phyloP scores from a whole-genome alignment of 768 basidiomycete species.

The Tubosaeta brunneosetosa region DNA sequence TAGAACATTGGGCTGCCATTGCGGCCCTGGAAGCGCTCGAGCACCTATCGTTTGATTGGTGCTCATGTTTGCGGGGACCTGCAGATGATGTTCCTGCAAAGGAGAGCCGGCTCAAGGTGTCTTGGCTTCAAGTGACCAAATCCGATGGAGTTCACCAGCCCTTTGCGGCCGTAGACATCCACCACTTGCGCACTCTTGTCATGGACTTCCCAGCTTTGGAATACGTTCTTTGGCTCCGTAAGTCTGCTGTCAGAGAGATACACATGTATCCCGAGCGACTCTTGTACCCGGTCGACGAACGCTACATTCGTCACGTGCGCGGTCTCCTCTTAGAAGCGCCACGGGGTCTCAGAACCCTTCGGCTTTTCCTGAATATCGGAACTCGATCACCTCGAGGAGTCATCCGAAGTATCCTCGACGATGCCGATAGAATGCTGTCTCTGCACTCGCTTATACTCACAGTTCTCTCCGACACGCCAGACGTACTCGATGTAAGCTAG shows the following conservation, averaged over 20 bases:
- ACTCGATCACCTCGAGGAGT: neutral
- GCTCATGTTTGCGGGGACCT: neutral
- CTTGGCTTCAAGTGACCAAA: neutral
- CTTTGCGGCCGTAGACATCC: neutral
- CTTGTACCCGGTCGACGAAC: too few species aligned
- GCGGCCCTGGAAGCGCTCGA: conserved; percentile 12
- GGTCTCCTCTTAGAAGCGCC: neutral
- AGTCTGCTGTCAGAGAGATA: conserved; percentile 5
- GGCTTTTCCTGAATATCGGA: neutral
- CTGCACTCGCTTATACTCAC: conserved; percentile 9
- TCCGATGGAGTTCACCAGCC: neutral
- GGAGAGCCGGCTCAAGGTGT: conserved; percentile 4
- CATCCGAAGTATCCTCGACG: neutral
- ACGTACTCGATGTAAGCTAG: neutral
- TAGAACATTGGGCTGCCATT: conserved; percentile 14
- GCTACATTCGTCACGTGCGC: neutral
- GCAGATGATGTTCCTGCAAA: neutral
- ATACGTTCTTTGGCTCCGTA: neutral
- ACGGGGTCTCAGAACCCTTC: conserved; percentile 1
- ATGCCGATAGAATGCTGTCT: neutral
- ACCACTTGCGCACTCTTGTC: neutral
- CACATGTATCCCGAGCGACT: neutral
- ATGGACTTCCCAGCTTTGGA: neutral
- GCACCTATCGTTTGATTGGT: conserved; percentile 7
- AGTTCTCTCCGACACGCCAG: too few species aligned